phyloP scores from a whole-genome alignment of 1,284 basidiomycete species.

The Pascua sp. region DNA sequence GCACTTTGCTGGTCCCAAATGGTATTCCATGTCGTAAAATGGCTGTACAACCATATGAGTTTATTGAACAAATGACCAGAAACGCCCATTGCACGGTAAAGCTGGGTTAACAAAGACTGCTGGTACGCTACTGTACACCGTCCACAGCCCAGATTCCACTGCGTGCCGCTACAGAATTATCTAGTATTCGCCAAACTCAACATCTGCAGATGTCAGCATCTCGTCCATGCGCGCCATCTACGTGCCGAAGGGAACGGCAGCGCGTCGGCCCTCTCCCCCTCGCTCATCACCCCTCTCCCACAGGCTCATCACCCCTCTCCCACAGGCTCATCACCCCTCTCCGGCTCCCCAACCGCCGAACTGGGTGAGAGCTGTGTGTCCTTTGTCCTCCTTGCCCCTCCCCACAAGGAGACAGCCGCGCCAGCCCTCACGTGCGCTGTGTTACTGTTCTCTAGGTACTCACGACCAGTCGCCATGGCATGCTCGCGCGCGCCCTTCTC shows the following conservation, averaged over 20 bases:
- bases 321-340: too few relatives aligned
- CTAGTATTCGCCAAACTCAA: slow-evolving; percentile 80
- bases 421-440: background rate
- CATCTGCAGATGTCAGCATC: slow-evolving; percentile 30
- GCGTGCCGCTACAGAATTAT: background rate
- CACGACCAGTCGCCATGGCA: slow-evolving; percentile 79
- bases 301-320: too few relatives aligned
- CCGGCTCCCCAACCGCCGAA: too few relatives aligned
- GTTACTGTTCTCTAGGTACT: slow-evolving; percentile 15
- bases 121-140: background rate
- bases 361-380: too few relatives aligned
- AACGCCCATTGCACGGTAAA: background rate
- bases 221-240: background rate
- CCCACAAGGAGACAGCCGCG: too few relatives aligned
- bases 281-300: too few relatives aligned
- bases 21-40: too few relatives aligned
- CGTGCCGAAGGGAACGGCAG: too few relatives aligned
- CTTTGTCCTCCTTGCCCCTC: too few relatives aligned
- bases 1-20: too few relatives aligned
- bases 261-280: too few relatives aligned
- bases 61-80: background rate
- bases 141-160: background rate
- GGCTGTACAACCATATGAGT: background rate
- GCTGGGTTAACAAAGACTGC: background rate
- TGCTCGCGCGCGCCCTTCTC: slow-evolving; percentile 87